A percentile compares a stretch with the other conserved stretches of the same genome.
Conservation (phyloP, 495 filamentous ascomycete species). For the Articulospora tetracladia region DNA sequence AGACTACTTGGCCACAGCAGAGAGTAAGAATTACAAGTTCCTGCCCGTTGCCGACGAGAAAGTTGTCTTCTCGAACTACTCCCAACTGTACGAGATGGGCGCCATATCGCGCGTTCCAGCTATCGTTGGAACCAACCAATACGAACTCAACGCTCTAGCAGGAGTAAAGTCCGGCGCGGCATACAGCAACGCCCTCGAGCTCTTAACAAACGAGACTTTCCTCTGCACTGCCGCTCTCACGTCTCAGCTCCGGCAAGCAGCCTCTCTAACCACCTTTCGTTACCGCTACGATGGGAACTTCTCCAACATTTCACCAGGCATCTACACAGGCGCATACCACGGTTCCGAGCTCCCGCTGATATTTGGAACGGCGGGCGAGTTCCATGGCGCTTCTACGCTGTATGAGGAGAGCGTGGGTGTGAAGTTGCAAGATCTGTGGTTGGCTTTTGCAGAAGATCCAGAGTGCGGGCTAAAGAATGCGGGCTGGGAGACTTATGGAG, state of each 20-base stretch:
- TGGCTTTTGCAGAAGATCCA: conserved; percentile 45
- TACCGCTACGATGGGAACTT: conserved; percentile 47
- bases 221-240: conserved; percentile 33
- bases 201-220: conserved; percentile 24
- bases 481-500: conserved; percentile 33
- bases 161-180: conserved; percentile 26
- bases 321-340: conserved; percentile 42
- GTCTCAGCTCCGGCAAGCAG: conserved; percentile 25
- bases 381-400: no score
- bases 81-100: conserved; percentile 25
- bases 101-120: conserved; percentile 34
- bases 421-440: conserved; percentile 40
- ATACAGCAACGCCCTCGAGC: conserved; percentile 21
- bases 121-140: conserved; percentile 37
- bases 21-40: conserved; percentile 39
- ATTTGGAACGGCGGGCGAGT: neutral
- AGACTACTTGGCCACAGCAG: neutral
- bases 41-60: conserved; percentile 45
- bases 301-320: conserved; percentile 35
- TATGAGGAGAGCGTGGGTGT: conserved; percentile 26
- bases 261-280: conserved; percentile 39
- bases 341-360: conserved; percentile 8
- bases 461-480: conserved; percentile 29
- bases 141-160: no score
- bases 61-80: conserved; percentile 46